Conservation (phyloP, 2,329 filamentous ascomycete genomes). For the Massarina eburnea region DNA sequence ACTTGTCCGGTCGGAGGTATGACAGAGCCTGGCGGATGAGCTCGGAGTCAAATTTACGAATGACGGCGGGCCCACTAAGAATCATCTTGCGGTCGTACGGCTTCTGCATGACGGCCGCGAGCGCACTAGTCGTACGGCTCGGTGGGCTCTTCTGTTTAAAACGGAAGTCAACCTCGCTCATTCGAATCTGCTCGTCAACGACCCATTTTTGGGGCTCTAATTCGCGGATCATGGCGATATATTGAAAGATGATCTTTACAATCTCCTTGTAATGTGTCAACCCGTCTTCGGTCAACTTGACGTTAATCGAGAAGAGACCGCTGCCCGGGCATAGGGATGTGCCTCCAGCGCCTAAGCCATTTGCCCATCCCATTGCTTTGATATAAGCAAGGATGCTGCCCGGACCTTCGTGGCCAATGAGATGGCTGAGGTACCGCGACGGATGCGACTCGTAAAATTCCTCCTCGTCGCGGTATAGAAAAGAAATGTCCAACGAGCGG, state of each 20-base stretch:
- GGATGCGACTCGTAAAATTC: slow-evolving; percentile 77
- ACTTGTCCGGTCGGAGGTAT: slow-evolving; percentile 82
- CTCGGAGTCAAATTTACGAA: slow-evolving; percentile 79
- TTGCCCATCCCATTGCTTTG: slow-evolving; percentile 89
- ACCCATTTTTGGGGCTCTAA: slow-evolving; percentile 87
- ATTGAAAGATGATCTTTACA: slow-evolving; percentile 83
- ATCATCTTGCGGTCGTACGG: slow-evolving; percentile 84
- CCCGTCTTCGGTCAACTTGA: slow-evolving; percentile 82
- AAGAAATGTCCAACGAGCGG: slow-evolving; percentile 75
- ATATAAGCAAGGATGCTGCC: slow-evolving; percentile 89
- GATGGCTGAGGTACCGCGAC: slow-evolving; percentile 80
- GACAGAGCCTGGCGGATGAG: slow-evolving; percentile 73
- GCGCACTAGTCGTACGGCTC: slow-evolving; percentile 82
- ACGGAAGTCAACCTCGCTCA: slow-evolving; percentile 91
- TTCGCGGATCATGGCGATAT: slow-evolving; percentile 82
- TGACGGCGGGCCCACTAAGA: slow-evolving; percentile 73
- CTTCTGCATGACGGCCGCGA: slow-evolving; percentile 88
- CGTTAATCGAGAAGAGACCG: slow-evolving; percentile 75
- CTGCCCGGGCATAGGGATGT: slow-evolving; percentile 78
- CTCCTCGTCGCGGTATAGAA: slow-evolving; percentile 85
- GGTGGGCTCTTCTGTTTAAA: slow-evolving; percentile 93
- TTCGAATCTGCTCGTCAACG: slow-evolving; percentile 84
- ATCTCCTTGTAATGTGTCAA: slow-evolving; percentile 81
- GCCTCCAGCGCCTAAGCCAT: slow-evolving; percentile 75
- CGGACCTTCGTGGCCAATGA: slow-evolving; percentile 90